phyloP scores from a whole-genome alignment of 2,329 filamentous ascomycete species.

The Cercospora zeae-maydis region DNA sequence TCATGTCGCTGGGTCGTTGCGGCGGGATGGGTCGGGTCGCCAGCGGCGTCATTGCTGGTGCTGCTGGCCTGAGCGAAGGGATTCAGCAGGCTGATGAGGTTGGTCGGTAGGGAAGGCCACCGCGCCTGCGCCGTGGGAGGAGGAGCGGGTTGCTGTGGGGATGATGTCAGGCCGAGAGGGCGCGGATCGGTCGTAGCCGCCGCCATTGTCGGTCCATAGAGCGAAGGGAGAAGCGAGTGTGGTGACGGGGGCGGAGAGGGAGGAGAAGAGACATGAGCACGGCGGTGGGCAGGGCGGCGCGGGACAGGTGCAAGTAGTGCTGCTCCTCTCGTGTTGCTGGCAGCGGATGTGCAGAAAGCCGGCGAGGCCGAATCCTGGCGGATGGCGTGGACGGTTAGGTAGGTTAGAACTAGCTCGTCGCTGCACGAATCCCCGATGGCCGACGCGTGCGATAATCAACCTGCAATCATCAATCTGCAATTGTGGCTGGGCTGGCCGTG shows the following conservation, averaged over 20 bases:
- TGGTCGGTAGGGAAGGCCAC: conserved; percentile 33
- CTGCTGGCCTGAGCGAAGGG: conserved; percentile 25
- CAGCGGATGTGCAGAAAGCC: not conserved
- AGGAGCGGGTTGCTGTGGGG: conserved; percentile 12
- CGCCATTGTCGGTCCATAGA: conserved; percentile 18
- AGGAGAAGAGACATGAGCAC: not conserved
- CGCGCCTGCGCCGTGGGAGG: conserved; percentile 23
- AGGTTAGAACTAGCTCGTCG: not conserved
- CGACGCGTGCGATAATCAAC: not conserved
- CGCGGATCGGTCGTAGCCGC: conserved; percentile 16
- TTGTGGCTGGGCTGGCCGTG: too few relatives aligned
- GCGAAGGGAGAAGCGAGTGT: not conserved
- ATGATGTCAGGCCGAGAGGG: conserved; percentile 2
- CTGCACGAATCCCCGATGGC: not conserved
- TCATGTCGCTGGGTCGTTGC: not conserved
- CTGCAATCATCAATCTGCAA: not conserved
- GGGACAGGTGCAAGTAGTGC: not conserved
- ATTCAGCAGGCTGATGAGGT: conserved; percentile 30
- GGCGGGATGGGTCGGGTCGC: not conserved
- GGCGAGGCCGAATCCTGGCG: not conserved
- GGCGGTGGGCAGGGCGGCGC: not conserved
- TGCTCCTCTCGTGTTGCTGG: not conserved
- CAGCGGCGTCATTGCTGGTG: conserved; percentile 3
- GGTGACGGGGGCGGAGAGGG: not conserved
- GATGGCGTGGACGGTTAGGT: not conserved